A percentile compares a stretch with the other conserved stretches of the same genome.
Conservation (phyloP, 805 yeast genomes). For the Ogataea allantospora region DNA sequence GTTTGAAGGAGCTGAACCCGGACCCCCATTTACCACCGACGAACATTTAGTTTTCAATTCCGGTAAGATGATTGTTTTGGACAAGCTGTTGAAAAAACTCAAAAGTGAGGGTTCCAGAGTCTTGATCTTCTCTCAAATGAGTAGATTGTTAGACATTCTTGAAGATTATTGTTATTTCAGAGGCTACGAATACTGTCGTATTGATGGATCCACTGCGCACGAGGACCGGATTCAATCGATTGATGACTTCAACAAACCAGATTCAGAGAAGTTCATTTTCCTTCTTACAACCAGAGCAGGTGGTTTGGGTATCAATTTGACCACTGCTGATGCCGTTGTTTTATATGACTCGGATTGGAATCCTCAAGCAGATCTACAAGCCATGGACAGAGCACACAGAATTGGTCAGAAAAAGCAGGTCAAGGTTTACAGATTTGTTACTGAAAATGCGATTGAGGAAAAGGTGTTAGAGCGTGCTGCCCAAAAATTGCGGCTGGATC, state of each 20-base stretch:
- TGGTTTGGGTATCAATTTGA: slow-evolving; percentile 90
- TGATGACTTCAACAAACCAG: slow-evolving; percentile 85
- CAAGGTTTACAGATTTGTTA: slow-evolving; percentile 85
- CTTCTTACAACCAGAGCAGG: slow-evolving; percentile 94
- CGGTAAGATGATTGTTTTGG: slow-evolving; percentile 87
- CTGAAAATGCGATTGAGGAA: slow-evolving; percentile 95
- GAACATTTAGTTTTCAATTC: slow-evolving; percentile 89
- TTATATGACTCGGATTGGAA: slow-evolving; percentile 95
- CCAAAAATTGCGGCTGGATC: slow-evolving; percentile 88
- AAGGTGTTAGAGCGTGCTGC: slow-evolving; percentile 95
- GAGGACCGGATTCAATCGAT: slow-evolving; percentile 91
- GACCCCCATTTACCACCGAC: slow-evolving; percentile 95
- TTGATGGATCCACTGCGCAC: slow-evolving; percentile 91
- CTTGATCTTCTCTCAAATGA: slow-evolving; percentile 90
- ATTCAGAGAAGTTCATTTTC: slow-evolving; percentile 79
- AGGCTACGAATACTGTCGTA: slow-evolving; percentile 83
- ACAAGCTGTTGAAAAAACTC: slow-evolving; percentile 72
- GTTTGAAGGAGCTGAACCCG: slow-evolving; percentile 99
- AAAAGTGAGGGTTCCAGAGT: slow-evolving; percentile 82
- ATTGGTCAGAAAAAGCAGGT: slow-evolving; percentile 98
- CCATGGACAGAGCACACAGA: slow-evolving; percentile 98
- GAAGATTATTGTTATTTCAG: slow-evolving; percentile 90
- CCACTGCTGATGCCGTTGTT: slow-evolving; percentile 87
- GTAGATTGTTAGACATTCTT: slow-evolving; percentile 80
- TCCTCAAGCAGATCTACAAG: slow-evolving; percentile 96